phyloP scores from a whole-genome alignment of 768 basidiomycete species.

The Calvatia gigantea region DNA sequence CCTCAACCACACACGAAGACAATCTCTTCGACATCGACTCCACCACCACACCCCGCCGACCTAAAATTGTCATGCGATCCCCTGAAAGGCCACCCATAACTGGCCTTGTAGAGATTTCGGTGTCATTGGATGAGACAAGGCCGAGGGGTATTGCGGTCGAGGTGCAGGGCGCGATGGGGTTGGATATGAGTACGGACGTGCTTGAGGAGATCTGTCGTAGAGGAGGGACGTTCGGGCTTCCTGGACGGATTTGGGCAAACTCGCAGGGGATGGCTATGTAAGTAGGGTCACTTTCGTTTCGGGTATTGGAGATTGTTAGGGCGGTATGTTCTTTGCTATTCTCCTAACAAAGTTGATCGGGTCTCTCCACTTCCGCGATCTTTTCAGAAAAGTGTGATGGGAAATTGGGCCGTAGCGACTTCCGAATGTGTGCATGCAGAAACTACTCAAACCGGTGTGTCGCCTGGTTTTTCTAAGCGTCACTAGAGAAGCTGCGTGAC shows the following conservation, averaged over 20 bases:
- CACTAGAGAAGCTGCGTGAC: no score
- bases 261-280: no score
- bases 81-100: conserved; percentile 64
- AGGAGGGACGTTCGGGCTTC: conserved; percentile 65
- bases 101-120: conserved; percentile 62
- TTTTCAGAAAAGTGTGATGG: no score
- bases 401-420: no score
- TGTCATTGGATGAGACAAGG: conserved; percentile 55
- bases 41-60: conserved; percentile 37
- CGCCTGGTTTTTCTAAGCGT: no score
- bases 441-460: no score
- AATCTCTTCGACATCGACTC: conserved; percentile 41
- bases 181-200: conserved; percentile 46
- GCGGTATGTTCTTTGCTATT: no score
- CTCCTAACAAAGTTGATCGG: no score
- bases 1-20: conserved; percentile 32
- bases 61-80: conserved; percentile 61
- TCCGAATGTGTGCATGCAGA: no score
- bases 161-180: conserved; percentile 54
- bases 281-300: no score
- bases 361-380: no score
- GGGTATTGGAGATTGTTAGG: no score
- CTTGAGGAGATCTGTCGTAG: conserved; percentile 72
- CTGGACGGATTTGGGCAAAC: conserved; percentile 63
- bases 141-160: conserved; percentile 56